Evolutionary conservation across 768 basidiomycete species (phyloP), one percentile per base, ranked within the genome.

Genomic region (Harrya chromipes): DNA sequence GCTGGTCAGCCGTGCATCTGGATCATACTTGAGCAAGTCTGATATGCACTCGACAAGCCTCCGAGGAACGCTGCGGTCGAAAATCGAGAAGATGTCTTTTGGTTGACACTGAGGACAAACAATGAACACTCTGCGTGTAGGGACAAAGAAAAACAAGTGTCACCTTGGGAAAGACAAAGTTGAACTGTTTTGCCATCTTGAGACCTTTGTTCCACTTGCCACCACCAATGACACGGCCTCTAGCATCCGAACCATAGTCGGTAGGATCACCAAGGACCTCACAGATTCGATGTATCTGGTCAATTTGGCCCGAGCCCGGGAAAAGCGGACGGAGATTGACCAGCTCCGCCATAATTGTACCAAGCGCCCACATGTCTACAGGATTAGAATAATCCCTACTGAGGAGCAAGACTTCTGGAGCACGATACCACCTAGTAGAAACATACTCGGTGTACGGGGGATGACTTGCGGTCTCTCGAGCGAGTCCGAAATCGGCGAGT

Each of bases 371-470:
- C 90, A 98, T 93, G 62, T 99, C 97, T 21, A 99, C 95, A 4
- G 97, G 94, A 62, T 89, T 90, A 10, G 92, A 94, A 64, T 99
- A 99, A 67, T 97, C 89, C 49, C 84, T 81, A 61, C 90, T 92
- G 52, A 91, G 78, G 35, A 99, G 78, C 26, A 99, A 76, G 16
- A 99, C 94, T 68, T 99, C 97, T 14, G 97, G 97, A 0, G 97
- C 97, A 50, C 97, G 90, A 70, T 99, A 99, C 97, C 97, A 99
- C 35, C 97, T 80, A n/a, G 97, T 99, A 19, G 94, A 90, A 34
- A 99, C 97, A 64, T 99, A 98, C 73, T 98, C 97, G 23, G 97
- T 98, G 66, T 97, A 99, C 0, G 97, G 97, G 1, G 97, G 97
- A 47, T 76, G 70, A 58, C 90, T 92, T 47, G 74, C 77, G 4